A percentile compares a stretch with the other conserved stretches of the same genome.
phyloP scores from a whole-genome alignment of 768 basidiomycete genomes.

The Strobilomyces confusus region DNA sequence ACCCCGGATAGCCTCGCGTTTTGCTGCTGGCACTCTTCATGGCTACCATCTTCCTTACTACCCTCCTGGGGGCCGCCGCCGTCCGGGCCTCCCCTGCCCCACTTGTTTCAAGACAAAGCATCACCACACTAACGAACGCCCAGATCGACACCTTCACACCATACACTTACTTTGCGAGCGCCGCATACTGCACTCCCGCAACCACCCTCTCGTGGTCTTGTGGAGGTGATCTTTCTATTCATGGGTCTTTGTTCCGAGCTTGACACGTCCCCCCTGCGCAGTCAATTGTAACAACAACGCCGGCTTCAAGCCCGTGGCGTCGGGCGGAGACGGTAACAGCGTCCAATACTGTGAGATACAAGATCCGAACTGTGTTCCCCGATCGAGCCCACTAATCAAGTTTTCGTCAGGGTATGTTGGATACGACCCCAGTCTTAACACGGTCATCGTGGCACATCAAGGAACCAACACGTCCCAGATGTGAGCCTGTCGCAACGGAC shows the following conservation, averaged over 20 bases:
- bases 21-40: conserved; percentile 24
- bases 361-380: not conserved
- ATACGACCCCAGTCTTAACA: conserved; percentile 37
- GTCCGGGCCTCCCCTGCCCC: conserved; percentile 14
- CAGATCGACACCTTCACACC: conserved; percentile 42
- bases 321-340: conserved; percentile 42
- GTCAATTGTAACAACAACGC: conserved; percentile 48
- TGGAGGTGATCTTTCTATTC: conserved; percentile 35
- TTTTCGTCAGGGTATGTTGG: conserved; percentile 46
- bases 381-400: not conserved
- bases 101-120: conserved; percentile 31
- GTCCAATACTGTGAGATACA: conserved; percentile 44
- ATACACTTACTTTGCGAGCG: conserved; percentile 46
- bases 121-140: conserved; percentile 34
- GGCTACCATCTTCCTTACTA: conserved; percentile 1
- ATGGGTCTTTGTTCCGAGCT: no score
- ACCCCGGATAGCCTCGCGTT: not conserved
- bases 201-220: conserved; percentile 45
- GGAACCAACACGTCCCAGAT: conserved; percentile 28
- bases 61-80: conserved; percentile 7
- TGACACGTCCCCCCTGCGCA: conserved; percentile 12
- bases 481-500: conserved; percentile 35
- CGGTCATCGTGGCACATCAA: conserved; percentile 38
- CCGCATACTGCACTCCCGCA: conserved; percentile 43
- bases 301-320: conserved; percentile 43